These are phyloP conservation scores for Sutorius australiensis DNA, from an alignment of 768 basidiomycete species.

Conservation along the genomic window DNA sequence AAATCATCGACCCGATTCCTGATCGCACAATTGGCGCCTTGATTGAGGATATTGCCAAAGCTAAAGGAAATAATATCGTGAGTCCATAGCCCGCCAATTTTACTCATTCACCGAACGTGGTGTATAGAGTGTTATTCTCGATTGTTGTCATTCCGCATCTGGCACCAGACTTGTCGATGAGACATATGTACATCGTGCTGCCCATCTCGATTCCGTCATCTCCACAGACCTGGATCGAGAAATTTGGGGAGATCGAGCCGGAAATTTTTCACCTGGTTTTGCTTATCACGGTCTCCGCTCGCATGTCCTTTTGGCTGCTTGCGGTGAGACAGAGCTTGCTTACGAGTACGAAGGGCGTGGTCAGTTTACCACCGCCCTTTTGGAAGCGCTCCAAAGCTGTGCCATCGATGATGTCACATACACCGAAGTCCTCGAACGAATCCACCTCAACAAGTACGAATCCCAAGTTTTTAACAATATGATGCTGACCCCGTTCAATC, in stretches of 20 bases:
- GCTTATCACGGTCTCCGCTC: conserved; percentile 30
- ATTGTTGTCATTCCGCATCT: conserved; percentile 44
- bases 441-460: conserved; percentile 13
- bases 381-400: conserved; percentile 8
- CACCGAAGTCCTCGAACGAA: conserved; percentile 16
- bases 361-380: conserved; percentile 24
- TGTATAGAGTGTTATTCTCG: conserved; percentile 42
- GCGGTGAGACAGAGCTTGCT: conserved; percentile 35
- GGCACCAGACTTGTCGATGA: conserved; percentile 25
- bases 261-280: conserved; percentile 17
- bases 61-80: conserved; percentile 44
- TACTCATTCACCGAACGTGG: not conserved
- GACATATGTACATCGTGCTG: conserved; percentile 6
- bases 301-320: conserved; percentile 43
- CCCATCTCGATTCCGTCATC: conserved; percentile 2
- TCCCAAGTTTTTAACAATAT: too few relatives aligned
- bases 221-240: conserved; percentile 23
- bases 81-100: conserved; percentile 4
- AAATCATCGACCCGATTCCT: conserved; percentile 17
- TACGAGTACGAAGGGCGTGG: conserved; percentile 21
- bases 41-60: conserved; percentile 35
- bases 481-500: not conserved
- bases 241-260: conserved; percentile 19
- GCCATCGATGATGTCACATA: conserved; percentile 23
- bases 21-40: conserved; percentile 40